These are phyloP conservation scores for Sambucus nigra DNA, from an alignment of 129 eudicot genomes.

Conservation along the genomic window DNA sequence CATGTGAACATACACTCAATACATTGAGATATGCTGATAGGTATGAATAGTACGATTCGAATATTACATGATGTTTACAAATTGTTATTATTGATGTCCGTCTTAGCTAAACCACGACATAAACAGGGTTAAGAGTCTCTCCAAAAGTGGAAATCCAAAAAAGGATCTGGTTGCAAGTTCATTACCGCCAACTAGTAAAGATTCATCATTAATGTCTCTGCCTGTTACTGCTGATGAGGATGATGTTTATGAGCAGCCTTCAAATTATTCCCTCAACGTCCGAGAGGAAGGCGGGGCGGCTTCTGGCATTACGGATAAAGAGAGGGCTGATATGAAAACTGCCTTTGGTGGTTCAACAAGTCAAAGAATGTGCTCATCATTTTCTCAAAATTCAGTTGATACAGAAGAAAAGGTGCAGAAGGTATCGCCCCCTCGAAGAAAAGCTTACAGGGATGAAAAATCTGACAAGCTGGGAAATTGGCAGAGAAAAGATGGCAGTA, in stretches of 20 bases:
- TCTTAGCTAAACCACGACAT: slow-evolving; percentile 2
- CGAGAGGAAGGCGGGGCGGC: slow-evolving; percentile 36
- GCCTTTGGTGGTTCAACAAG: slow-evolving; percentile 31
- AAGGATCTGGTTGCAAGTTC: slow-evolving; percentile 61
- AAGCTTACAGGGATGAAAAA: too few species aligned
- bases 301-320: slow-evolving; percentile 36
- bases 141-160: slow-evolving; percentile 67
- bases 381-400: too few species aligned
- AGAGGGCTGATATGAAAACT: slow-evolving; percentile 37
- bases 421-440: slow-evolving; percentile 86
- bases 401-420: slow-evolving; percentile 70
- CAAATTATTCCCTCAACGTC: slow-evolving; percentile 36
- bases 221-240: slow-evolving; percentile 44
- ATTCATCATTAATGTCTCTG: slow-evolving; percentile 31
- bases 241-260: slow-evolving; percentile 48
- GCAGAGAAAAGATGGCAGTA: slow-evolving; percentile 37
- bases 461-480: slow-evolving; percentile 44
- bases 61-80: too few species aligned
- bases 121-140: slow-evolving; percentile 83
- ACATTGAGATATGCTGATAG: slow-evolving; percentile 92
- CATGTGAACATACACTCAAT: slow-evolving; percentile 90
- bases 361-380: slow-evolving; percentile 36
- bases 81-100: too few species aligned
- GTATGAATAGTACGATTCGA: too few species aligned
- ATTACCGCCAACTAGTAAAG: slow-evolving; percentile 39